Evolutionary conservation across 1,284 basidiomycete species (phyloP), one percentile per base, ranked within the genome.

Genomic region (Inonotus obliquus): DNA sequence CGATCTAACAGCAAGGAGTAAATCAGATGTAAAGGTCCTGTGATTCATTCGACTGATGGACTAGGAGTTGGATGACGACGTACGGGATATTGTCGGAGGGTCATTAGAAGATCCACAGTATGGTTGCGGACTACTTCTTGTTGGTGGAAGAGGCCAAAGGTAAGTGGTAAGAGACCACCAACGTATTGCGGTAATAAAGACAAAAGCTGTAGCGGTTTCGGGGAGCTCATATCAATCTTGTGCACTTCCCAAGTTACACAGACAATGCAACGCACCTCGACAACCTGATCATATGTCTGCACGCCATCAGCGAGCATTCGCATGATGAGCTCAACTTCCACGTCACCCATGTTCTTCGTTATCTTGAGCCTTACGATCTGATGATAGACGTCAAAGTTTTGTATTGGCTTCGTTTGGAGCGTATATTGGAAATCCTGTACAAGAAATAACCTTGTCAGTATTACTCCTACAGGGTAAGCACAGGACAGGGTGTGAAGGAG

Each of bases 141-240:
- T 45, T 92, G 91, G 74, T 98, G 96, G 74, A 98, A 94, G 2
- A 98, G 78, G 1, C 93, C 92, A 72, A 96, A 93, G 23, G 89
- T 89, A 27, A 99, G 76, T 11, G 94, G 91, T 27, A 92, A 76
- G 44, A 98, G 76, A 0, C 96, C 96, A 41, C 94, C 92, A 5
- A 81, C 79, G 68, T 95, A 89, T 1, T 88, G 84, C 5, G 95
- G 87, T 37, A 90, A 74, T 61, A 84, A 79, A 1, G 94, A 84
- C 21, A 98, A 77, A 11, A 98, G 78, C 94, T 97, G 68, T 25
- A 54, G n/a, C 32, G 19, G 51, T 61, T 27, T 27, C 47, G 35
- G n/a, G n/a, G 25, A 64, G 57, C 39, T 56, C 19, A 62, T 27
- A n/a, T 38, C 11, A 38, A 23, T 9, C 52, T 13, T 6, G 5